Evolutionary conservation across 2,329 filamentous ascomycete genomes (phyloP).

Genomic region (Pestalotiopsis sp.): DNA sequence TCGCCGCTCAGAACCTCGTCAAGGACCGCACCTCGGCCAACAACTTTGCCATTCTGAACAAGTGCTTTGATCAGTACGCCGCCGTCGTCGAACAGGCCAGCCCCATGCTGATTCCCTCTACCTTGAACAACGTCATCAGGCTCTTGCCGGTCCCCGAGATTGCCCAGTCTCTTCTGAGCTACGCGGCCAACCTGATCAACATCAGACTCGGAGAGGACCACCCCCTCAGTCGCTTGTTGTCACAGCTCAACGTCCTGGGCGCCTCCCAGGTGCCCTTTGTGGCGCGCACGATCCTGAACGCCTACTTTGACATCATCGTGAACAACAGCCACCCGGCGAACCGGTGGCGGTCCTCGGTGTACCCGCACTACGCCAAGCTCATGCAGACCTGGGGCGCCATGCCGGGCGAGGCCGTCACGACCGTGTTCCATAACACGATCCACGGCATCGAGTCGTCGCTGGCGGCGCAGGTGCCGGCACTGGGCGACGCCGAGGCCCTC

Average conservation of each 20-base stretch:
- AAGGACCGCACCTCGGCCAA: constrained; percentile 3
- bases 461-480: not conserved
- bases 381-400: constrained; percentile 5
- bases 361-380: not conserved
- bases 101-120: not conserved
- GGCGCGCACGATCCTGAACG: constrained; percentile 1
- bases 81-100: constrained; percentile 7
- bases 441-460: not conserved
- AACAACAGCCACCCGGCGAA: constrained; percentile 10
- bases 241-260: not conserved
- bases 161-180: constrained; percentile 9
- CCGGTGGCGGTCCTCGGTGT: not conserved
- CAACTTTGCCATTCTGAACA: constrained; percentile 11
- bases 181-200: constrained; percentile 1
- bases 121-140: constrained; percentile 9
- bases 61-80: constrained; percentile 12
- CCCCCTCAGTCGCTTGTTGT: constrained; percentile 10
- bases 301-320: constrained; percentile 13
- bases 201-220: constrained; percentile 13
- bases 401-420: not conserved
- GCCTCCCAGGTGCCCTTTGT: constrained; percentile 3
- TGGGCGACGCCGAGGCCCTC: not conserved
- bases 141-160: constrained; percentile 11
- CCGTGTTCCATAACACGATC: not conserved
- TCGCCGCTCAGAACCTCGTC: constrained; percentile 1